Evolutionary conservation across 2,329 filamentous ascomycete genomes (phyloP), one percentile per base, ranked within the genome.

Genomic region (Aspergillus fumigatus): DNA sequence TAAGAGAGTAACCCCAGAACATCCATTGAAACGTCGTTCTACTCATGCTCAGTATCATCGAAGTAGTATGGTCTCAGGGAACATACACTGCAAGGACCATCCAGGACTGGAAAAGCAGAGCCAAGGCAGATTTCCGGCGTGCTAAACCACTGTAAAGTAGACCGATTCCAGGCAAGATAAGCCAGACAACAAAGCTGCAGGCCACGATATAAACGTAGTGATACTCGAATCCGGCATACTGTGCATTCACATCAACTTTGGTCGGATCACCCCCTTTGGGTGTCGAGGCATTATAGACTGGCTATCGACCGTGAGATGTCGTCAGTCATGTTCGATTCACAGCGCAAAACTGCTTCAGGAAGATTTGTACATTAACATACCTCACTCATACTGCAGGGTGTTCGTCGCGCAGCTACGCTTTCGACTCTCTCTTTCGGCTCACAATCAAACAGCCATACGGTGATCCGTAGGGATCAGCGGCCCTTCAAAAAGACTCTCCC

Each of bases 161-260:
- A 50, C 84, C 85, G 62, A 88, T 84, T 21, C 84, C 85, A 0
- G 85, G 85, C 55, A 87, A 85, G 67, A 88, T 88, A 51, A 87
- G 71, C 80, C 83, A 88, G 53, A 87, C 84, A 53, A 88, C 77
- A 69, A 82, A 84, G 14, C 75, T 77, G 67, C 83, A 85, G 62
- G 84, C 76, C 7, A 70, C 59, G 54, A 83, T 76, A 65, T 85
- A 88, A 41, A 79, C 78, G 68, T 86, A 86, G 65, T 87, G 80
- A 71, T 78, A 85, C 67, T 87, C 84, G 55, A 80, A 73, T 7
- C 84, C 84, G 25, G 70, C 70, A 67, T 84, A 87, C 64, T 84
- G 83, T 10, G 78, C 71, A 63, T 87, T 84, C 61, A 84, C 79
- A 66, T 86, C 79, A 11, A 82, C 75, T 35, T 75, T 65, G 9